Percentiles rank a stretch among this genome's conserved stretches.
Conservation (phyloP, 2,329 filamentous ascomycete species). For the Epichloe elymi region DNA sequence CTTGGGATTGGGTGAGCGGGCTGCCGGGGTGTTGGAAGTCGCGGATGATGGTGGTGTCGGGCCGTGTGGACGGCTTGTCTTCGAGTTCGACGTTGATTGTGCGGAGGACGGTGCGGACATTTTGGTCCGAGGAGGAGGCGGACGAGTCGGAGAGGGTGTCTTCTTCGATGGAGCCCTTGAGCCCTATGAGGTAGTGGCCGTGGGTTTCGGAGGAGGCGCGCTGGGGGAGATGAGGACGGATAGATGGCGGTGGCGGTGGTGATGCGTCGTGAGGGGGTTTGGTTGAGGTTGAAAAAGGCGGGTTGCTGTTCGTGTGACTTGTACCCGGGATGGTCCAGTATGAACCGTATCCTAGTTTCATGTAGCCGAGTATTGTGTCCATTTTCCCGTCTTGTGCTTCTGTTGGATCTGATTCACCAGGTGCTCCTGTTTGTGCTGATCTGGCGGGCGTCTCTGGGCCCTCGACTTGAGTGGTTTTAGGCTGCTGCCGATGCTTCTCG, state of each 20-base stretch:
- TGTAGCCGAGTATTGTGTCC: conserved; percentile 47
- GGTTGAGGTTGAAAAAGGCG: conserved; percentile 5
- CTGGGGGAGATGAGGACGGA: conserved; percentile 6
- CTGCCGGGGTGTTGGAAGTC: conserved; percentile 28
- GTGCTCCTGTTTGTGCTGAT: not conserved
- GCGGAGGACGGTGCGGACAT: conserved; percentile 47
- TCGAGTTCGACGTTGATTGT: conserved; percentile 56
- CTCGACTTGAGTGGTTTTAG: not conserved
- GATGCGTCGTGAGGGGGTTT: not conserved
- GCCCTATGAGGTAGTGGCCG: conserved; percentile 52
- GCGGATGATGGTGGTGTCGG: conserved; percentile 31
- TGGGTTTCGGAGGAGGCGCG: conserved; percentile 16
- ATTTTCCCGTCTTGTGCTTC: conserved; percentile 25
- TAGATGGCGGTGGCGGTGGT: not conserved
- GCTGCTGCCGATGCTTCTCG: not conserved
- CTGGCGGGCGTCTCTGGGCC: not conserved
- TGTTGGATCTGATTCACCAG: not conserved
- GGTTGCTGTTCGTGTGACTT: conserved; percentile 7
- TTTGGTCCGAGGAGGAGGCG: conserved; percentile 19
- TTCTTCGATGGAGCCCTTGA: conserved; percentile 50
- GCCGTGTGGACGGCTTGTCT: conserved; percentile 21
- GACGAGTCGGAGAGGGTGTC: conserved; percentile 17
- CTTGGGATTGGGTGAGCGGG: conserved; percentile 19
- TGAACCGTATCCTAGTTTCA: conserved; percentile 56
- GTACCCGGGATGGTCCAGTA: conserved; percentile 40